Base-by-base conservation (phyloP, 2,329 filamentous ascomycete genomes). In the Penicillium sp. region DNA sequence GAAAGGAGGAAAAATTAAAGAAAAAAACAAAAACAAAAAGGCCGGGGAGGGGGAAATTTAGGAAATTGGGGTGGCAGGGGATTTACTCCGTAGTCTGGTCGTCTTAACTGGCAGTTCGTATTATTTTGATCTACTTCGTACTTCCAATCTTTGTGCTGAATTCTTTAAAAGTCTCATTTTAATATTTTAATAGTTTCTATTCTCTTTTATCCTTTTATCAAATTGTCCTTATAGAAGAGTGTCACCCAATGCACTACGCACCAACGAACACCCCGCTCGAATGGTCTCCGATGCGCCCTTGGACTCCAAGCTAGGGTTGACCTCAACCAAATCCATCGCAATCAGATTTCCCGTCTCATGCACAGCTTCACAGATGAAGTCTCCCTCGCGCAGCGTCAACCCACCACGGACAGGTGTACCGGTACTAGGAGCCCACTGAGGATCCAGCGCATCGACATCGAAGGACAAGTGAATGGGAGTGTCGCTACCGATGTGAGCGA, bases 391-490 rank as follows among this genome's bases (percentile, higher is more conserved):
- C 68, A 99, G 82, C 4, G 94, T 99, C 73, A 99, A 78, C 0
- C 94, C 94, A 41, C 94, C 94, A 69, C 94, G 85, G 33, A 99
- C 94, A 0, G 94, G 92, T 4, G 94, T 97, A 19, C 94, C 94
- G 0, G 94, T 99, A 75, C 90, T 94, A 25, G 94, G 94, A 39
- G 94, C 94, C 89, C 91, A 97, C 83, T 92, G 88, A 29, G 94
- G 94, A 75, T 99, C 94, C 59, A 97, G 83, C 25, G 92, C 94
- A 75, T 99, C 94, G 65, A 99, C 91, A 73, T 99, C 94, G 69
- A 99, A 97, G 38, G 91, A 96, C 58, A 99, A 84, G 76, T 99
- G 94, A 71, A 99, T 97, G 41, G 94, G 94, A 0, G 92, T 97
- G 73, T 97, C 94, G 70, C 81, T 85, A 66, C 94, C 94, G 65